Percentiles rank a stretch among this genome's conserved stretches.
Conservation (phyloP, 1,284 basidiomycete genomes). For the Xanthoconium separans region DNA sequence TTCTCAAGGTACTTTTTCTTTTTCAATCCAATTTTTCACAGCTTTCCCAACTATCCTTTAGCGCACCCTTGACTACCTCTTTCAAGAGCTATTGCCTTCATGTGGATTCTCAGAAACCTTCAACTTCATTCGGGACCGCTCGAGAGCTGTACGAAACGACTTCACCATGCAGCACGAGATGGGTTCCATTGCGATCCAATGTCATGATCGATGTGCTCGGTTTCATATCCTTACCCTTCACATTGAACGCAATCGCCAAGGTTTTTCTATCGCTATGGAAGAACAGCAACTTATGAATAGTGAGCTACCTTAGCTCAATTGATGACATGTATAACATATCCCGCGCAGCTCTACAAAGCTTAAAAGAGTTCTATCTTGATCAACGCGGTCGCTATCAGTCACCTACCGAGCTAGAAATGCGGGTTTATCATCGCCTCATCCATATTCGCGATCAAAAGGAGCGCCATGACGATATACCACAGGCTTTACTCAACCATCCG, state of each 20-base stretch:
- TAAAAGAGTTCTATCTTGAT: conserved; percentile 94
- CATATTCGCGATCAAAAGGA: conserved; percentile 85
- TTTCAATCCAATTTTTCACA: neutral
- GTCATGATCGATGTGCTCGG: conserved; percentile 90
- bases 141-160: conserved; percentile 88
- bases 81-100: conserved; percentile 73
- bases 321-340: conserved; percentile 1
- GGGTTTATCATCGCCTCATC: conserved; percentile 90
- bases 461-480: conserved; percentile 81
- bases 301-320: conserved; percentile 38
- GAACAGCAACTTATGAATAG: conserved; percentile 90
- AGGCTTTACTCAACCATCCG: conserved; percentile 67
- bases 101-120: conserved; percentile 72
- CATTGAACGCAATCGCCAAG: conserved; percentile 57
- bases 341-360: conserved; percentile 76
- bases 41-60: conserved; percentile 29
- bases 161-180: conserved; percentile 92
- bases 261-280: conserved; percentile 75
- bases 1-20: conserved; percentile 64
- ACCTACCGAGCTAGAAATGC: conserved; percentile 91
- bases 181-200: conserved; percentile 80
- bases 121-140: conserved; percentile 90
- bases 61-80: conserved; percentile 91
- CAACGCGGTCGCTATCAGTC: conserved; percentile 66
- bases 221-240: conserved; percentile 92